These are phyloP conservation scores for Solanum piurae DNA, from an alignment of 257 asterid genomes.

Conservation along the genomic window DNA sequence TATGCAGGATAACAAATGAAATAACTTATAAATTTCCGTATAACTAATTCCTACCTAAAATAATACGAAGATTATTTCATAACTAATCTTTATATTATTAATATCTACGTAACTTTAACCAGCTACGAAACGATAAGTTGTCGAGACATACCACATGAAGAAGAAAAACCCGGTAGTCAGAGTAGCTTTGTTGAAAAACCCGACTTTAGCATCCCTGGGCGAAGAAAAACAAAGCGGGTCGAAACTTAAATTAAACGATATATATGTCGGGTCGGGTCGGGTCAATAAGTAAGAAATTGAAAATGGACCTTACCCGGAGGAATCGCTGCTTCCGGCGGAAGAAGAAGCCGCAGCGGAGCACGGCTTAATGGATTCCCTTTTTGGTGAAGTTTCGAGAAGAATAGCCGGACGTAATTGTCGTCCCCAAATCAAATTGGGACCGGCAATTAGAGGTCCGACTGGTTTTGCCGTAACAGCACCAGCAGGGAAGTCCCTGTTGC, in stretches of 20 bases:
- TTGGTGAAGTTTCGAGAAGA: slow-evolving; percentile 53
- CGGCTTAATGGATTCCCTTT: slow-evolving; percentile 34
- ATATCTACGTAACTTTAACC: background rate
- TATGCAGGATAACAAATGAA: too few species aligned
- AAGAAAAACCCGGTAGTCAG: slow-evolving; percentile 89
- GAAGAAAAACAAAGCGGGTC: background rate
- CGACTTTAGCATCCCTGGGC: slow-evolving; percentile 56
- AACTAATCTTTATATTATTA: background rate
- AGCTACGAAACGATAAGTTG: background rate
- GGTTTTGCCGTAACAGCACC: background rate
- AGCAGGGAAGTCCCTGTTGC: background rate
- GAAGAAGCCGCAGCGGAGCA: slow-evolving; percentile 71
- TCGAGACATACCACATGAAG: slow-evolving; percentile 80
- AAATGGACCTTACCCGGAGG: slow-evolving; percentile 85
- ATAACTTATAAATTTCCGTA: too few species aligned
- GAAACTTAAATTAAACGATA: background rate
- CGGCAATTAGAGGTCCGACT: slow-evolving; percentile 32
- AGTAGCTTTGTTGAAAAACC: slow-evolving; percentile 66
- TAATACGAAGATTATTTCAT: background rate
- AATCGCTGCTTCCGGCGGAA: slow-evolving; percentile 65
- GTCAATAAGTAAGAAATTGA: slow-evolving; percentile 1
- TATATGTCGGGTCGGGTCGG: background rate
- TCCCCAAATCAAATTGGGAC: slow-evolving; percentile 61
- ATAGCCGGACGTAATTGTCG: slow-evolving; percentile 70
- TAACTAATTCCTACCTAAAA: too few species aligned